Percentiles rank a stretch among this genome's conserved stretches.
Conservation (phyloP, 495 filamentous ascomycete genomes). For the Umbilicaria muhlenbergii region DNA sequence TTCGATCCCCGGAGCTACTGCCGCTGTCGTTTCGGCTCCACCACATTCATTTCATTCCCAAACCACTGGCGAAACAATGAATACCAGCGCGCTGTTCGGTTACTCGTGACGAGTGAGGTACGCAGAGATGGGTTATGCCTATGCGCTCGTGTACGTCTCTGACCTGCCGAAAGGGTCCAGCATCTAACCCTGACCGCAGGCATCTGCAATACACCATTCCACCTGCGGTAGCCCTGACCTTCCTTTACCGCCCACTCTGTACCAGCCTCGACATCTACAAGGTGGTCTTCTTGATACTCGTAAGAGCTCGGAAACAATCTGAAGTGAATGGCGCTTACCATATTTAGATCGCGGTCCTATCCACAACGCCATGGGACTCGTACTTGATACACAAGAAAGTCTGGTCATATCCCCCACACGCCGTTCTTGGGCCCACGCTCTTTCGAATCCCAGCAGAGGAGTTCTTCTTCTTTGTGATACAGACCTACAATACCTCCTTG, state of each 20-base stretch:
- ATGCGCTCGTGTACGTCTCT: slow-evolving; percentile 45
- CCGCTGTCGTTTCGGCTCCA: too few species aligned
- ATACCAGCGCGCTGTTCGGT: too few species aligned
- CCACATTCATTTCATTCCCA: too few species aligned
- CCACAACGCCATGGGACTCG: slow-evolving; percentile 56
- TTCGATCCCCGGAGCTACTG: too few species aligned
- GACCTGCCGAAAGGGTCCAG: not conserved
- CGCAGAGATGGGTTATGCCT: slow-evolving; percentile 44
- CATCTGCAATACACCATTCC: slow-evolving; percentile 57
- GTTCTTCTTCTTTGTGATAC: slow-evolving; percentile 60
- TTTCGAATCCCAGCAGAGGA: slow-evolving; percentile 49
- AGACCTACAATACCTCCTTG: slow-evolving; percentile 53
- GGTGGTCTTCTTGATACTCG: slow-evolving; percentile 34
- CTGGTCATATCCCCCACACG: slow-evolving; percentile 52
- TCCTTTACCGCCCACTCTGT: slow-evolving; percentile 39
- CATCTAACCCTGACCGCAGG: slow-evolving; percentile 19
- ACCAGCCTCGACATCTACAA: slow-evolving; percentile 43
- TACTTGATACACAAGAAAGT: slow-evolving; percentile 45
- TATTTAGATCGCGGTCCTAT: slow-evolving; percentile 34
- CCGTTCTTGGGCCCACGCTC: slow-evolving; percentile 38
- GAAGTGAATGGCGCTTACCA: not conserved
- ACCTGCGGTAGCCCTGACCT: slow-evolving; percentile 37
- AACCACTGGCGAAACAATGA: too few species aligned
- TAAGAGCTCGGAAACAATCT: slow-evolving; percentile 6
- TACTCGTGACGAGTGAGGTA: too few species aligned